phyloP scores from a whole-genome alignment of 2,329 filamentous ascomycete genomes.

The Coniosporium tulheliwenetii region DNA sequence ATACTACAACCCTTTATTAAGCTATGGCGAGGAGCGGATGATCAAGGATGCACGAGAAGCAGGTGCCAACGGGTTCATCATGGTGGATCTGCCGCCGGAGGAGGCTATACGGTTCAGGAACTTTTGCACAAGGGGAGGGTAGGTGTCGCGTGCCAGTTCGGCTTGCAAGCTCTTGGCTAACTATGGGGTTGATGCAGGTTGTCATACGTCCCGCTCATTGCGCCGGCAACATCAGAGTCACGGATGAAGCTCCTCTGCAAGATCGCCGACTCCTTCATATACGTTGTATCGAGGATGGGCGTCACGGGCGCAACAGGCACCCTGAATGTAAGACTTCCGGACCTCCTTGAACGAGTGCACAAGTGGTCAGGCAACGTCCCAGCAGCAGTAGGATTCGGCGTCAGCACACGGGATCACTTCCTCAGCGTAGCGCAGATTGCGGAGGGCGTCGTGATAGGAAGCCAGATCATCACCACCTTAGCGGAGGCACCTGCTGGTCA shows the following conservation, averaged over 20 bases:
- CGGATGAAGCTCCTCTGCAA: constrained; percentile 94
- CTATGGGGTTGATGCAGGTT: constrained; percentile 34
- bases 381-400: constrained; percentile 86
- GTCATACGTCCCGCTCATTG: constrained; percentile 94
- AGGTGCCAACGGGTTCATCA: constrained; percentile 90
- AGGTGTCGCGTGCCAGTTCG: constrained; percentile 15
- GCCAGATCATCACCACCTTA: constrained; percentile 78
- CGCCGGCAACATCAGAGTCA: constrained; percentile 77
- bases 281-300: constrained; percentile 93
- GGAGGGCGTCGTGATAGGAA: constrained; percentile 92
- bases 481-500: constrained; percentile 50
- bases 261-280: constrained; percentile 97
- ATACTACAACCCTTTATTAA: constrained; percentile 93
- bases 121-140: constrained; percentile 64
- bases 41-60: constrained; percentile 70
- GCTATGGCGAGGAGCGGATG: constrained; percentile 84
- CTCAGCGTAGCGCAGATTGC: constrained; percentile 67
- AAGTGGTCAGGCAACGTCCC: constrained; percentile 83
- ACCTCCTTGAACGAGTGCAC: constrained; percentile 72
- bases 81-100: constrained; percentile 89
- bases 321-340: constrained; percentile 66
- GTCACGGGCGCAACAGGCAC: constrained; percentile 82
- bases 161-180: not conserved
- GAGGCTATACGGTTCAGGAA: constrained; percentile 87
- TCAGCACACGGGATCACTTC: constrained; percentile 92